Conservation (phyloP, 352 stramenopile species). For the Nothophytophthora sp. region DNA sequence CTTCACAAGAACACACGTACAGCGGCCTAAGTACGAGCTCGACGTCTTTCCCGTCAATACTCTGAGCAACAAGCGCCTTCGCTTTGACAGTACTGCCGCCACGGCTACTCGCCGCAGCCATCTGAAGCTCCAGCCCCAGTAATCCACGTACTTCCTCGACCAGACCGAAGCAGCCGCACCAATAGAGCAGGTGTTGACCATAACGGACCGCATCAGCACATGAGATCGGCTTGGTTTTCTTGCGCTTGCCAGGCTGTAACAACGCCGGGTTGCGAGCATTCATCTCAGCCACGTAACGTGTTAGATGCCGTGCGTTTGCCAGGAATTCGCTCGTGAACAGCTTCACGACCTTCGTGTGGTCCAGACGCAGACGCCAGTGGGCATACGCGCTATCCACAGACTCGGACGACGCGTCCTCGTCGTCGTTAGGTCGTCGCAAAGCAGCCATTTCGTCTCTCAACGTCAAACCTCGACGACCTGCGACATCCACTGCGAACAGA, state of each 20-base stretch:
- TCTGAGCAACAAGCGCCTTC: slow-evolving; percentile 4
- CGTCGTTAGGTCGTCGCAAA: slow-evolving; percentile 13
- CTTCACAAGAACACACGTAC: slow-evolving; percentile 68
- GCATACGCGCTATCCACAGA: slow-evolving; percentile 28
- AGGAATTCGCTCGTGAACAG: slow-evolving; percentile 65
- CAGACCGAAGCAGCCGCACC: slow-evolving; percentile 70
- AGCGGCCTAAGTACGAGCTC: slow-evolving; percentile 28
- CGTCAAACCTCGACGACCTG: slow-evolving; percentile 52
- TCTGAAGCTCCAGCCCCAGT: slow-evolving; percentile 25
- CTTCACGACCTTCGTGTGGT: slow-evolving; percentile 50
- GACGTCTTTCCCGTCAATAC: slow-evolving; percentile 12
- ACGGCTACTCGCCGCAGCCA: slow-evolving; percentile 4
- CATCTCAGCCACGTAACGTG: slow-evolving; percentile 63
- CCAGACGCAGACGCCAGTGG: slow-evolving; percentile 59
- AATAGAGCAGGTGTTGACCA: slow-evolving; percentile 79
- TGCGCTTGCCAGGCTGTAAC: slow-evolving; percentile 14
- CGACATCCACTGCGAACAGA: slow-evolving; percentile 67
- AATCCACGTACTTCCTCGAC: slow-evolving; percentile 49
- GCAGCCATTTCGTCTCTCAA: slow-evolving; percentile 40
- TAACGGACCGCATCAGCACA: slow-evolving; percentile 58
- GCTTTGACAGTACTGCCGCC: not conserved
- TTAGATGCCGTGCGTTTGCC: slow-evolving; percentile 31
- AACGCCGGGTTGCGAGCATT: slow-evolving; percentile 46
- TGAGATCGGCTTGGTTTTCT: slow-evolving; percentile 11
- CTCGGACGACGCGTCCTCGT: not conserved